A percentile compares a stretch with the other conserved stretches of the same genome.
phyloP scores from a whole-genome alignment of 2,329 filamentous ascomycete genomes.

The Nemania sp. region DNA sequence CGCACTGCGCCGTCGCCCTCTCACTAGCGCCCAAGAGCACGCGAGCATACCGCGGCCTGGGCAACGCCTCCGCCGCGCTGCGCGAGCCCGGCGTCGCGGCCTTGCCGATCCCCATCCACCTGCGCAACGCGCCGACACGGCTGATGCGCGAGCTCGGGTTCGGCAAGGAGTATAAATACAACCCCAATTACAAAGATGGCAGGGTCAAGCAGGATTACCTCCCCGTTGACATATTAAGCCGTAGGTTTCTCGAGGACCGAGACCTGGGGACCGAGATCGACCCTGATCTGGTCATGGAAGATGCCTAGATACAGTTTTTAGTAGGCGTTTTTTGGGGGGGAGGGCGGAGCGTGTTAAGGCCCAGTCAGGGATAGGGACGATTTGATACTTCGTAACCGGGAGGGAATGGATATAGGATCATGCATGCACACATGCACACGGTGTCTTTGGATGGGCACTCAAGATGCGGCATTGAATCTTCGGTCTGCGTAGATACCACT shows the following conservation, averaged over 20 bases:
- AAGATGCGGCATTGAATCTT: neutral
- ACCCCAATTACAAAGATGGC: constrained; percentile 85
- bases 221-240: constrained; percentile 73
- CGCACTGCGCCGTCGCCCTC: constrained; percentile 83
- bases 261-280: constrained; percentile 83
- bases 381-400: no score
- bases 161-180: constrained; percentile 93
- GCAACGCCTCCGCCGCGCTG: constrained; percentile 78
- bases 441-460: neutral
- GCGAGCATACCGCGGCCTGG: constrained; percentile 79
- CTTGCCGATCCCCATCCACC: constrained; percentile 81
- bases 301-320: constrained; percentile 25
- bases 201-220: constrained; percentile 86
- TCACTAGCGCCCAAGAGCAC: constrained; percentile 84
- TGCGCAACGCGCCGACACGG: constrained; percentile 89
- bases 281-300: constrained; percentile 60
- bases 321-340: neutral
- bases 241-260: constrained; percentile 75
- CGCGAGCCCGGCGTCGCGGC: constrained; percentile 81
- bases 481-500: constrained; percentile 10
- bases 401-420: no score
- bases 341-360: no score
- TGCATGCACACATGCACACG: no score
- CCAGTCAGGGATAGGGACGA: no score
- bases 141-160: constrained; percentile 94